Evolutionary conservation across 2,329 filamentous ascomycete genomes (phyloP), one percentile per base, ranked within the genome.

Genomic region (Colletotrichum spinosum): DNA sequence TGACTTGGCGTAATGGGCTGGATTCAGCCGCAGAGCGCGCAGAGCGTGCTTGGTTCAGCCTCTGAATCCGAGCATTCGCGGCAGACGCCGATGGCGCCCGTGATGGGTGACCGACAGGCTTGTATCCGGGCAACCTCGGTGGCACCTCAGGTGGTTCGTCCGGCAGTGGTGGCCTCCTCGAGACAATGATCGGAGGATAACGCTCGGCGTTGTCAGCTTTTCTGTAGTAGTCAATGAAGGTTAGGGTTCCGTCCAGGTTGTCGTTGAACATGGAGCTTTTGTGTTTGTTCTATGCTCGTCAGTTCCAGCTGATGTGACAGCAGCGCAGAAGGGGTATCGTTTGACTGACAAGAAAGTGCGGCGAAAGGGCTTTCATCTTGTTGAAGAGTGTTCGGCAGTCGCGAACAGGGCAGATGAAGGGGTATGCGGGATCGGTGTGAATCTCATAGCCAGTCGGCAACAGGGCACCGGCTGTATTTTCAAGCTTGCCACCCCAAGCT

Each of bases 161-260:
- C 7, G 67, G 61, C 25, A 65, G 63, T 1, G 68, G 69, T 7
- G 69, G 68, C 13, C 68, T 68, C 13, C 66, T 69, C 1, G 75
- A 75, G 3, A 75, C 66, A 12, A 77, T 65, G 3, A 73, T 68
- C 2, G 67, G 64, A 9, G 62, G 64, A 33, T 49, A 25, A 25
- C 25, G 39, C 12, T 15, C 38, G n/a, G 50, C 37, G 6, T 44
- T 45, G 3, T 6, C 33, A 12, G 25, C 44, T 48, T 49, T 64
- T 11, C 44, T 41, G 12, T 68, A 65, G 33, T 45, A 46, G 9
- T 70, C 70, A 3, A 78, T 45, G 9, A 73, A 65, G 13, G 76
- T 72, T 9, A 81, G 55, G 0, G 79, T 81, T 3, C 80, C 80
- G 9, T 81, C 80, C 3, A 70, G 69, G 35, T 81, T 81, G 56